Evolutionary conservation across 495 filamentous ascomycete species (phyloP), one percentile per base, ranked within the genome.

Genomic region (Evernia prunastri): DNA sequence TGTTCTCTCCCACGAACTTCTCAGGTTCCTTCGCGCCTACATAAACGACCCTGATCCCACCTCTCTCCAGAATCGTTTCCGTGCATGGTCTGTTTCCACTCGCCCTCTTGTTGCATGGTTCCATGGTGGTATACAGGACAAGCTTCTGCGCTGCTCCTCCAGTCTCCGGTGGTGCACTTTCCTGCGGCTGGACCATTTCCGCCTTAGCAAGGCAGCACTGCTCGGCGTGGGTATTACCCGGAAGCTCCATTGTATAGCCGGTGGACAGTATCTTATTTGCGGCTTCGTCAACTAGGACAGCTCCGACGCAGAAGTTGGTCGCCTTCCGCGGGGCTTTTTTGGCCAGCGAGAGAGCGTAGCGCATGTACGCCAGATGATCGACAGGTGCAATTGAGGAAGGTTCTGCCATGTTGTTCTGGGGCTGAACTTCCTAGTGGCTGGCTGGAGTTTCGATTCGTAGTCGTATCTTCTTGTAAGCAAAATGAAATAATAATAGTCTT

Each of bases 201-300:
- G 87, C 81, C 73, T 98, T 97, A 45, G 84, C 74, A 58, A 98
- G 83, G 71, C 89, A 92, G 78, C 86, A 90, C 78, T 98, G 91
- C 69, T 98, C 94, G 8, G 94, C 94, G 67, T 98, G 94, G 0
- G 92, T 96, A 80, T 98, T 98, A 18, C 92, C 94, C 0, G 84
- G 81, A 15, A 94, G 85, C 72, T 97, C 93, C 67, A 96, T 82
- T 11, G 92, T 96, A 79, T 92, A 97, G 58, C 93, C 92, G 3
- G 90, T 92, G 3, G 89, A 83, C 47, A 96, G 82, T 67, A 96
- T 80, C 15, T 81, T 76, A 68, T 88, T 82, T 36, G 78, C 72
- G 25, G 72, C 70, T 47, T 67, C 63, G 51, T 77, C 71, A 35
- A 96, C 78, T 36, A 97, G 77, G 53, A 96, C 70, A 10, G 94